phyloP scores from a whole-genome alignment of 306 rosid species.

The Sindora glabra region DNA sequence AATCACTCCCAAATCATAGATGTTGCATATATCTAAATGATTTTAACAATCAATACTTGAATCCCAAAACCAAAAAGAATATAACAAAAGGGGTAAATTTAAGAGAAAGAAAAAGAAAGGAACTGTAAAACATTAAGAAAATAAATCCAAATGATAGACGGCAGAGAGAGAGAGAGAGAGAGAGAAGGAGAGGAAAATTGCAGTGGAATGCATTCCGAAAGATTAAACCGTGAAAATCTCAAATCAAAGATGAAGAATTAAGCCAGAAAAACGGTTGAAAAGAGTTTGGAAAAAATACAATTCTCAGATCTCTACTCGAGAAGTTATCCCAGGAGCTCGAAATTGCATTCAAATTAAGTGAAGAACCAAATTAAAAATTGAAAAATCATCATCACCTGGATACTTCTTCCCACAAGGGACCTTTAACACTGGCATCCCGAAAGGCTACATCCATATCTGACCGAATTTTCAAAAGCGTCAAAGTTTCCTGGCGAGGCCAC shows the following conservation, averaged over 20 bases:
- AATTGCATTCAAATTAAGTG: background rate
- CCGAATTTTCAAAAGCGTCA: conserved; percentile 78
- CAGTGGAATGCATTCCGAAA: conserved; percentile 14
- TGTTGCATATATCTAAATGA: conserved; percentile 2
- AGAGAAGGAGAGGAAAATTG: too few species aligned
- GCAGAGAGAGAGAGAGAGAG: background rate
- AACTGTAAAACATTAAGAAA: background rate
- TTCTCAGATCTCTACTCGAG: conserved; percentile 23
- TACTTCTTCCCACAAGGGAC: conserved; percentile 97
- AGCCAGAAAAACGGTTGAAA: background rate
- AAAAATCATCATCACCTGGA: conserved; percentile 38
- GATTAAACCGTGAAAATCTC: background rate
- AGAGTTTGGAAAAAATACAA: background rate
- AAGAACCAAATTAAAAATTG: background rate
- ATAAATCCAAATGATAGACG: conserved; percentile 9
- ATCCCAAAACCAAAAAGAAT: background rate
- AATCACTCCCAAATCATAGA: conserved; percentile 29
- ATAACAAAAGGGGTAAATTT: background rate
- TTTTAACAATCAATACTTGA: background rate
- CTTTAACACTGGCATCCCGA: conserved; percentile 80
- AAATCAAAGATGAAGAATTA: too few species aligned
- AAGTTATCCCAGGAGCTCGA: background rate
- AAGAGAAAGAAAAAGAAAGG: background rate
- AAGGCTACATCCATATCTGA: conserved; percentile 87
- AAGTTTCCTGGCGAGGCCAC: conserved; percentile 89